Evolutionary conservation across 2,329 filamentous ascomycete genomes (phyloP).

Genomic region (Microascus cirrosus): DNA sequence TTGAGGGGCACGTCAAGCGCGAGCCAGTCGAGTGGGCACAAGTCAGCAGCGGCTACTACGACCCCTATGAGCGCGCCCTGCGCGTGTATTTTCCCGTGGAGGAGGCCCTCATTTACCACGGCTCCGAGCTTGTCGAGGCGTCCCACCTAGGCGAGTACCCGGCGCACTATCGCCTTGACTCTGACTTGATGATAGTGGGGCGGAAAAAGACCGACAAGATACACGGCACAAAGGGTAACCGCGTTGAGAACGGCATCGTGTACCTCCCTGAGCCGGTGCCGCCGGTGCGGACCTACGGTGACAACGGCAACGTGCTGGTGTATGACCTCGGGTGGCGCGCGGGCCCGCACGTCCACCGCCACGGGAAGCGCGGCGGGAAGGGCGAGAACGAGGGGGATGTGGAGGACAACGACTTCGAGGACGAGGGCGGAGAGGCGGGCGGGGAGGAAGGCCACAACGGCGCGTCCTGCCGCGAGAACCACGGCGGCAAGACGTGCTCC

Average conservation of each 20-base stretch:
- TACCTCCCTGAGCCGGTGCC: constrained; percentile 6
- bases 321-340: constrained; percentile 9
- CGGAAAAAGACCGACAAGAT: constrained; percentile 8
- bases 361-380: not conserved
- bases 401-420: too few species aligned
- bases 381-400: constrained; percentile 2
- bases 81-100: constrained; percentile 10
- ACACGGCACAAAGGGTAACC: constrained; percentile 5
- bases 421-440: too few species aligned
- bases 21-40: too few species aligned
- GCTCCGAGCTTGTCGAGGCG: constrained; percentile 6
- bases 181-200: constrained; percentile 7
- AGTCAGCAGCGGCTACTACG: not conserved
- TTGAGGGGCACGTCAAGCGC: too few species aligned
- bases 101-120: constrained; percentile 7
- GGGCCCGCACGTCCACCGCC: constrained; percentile 5
- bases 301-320: constrained; percentile 6
- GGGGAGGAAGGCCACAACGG: too few species aligned
- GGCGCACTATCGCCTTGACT: constrained; percentile 1
- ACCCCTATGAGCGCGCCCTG: constrained; percentile 3
- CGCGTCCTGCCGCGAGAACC: constrained; percentile 6
- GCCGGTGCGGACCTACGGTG: constrained; percentile 5
- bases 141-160: constrained; percentile 6
- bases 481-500: constrained; percentile 5
- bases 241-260: constrained; percentile 7